Evolutionary conservation across 192 early-diverging fungal genomes (phyloP).

Genomic region (Hyaloraphidium curvatum): DNA sequence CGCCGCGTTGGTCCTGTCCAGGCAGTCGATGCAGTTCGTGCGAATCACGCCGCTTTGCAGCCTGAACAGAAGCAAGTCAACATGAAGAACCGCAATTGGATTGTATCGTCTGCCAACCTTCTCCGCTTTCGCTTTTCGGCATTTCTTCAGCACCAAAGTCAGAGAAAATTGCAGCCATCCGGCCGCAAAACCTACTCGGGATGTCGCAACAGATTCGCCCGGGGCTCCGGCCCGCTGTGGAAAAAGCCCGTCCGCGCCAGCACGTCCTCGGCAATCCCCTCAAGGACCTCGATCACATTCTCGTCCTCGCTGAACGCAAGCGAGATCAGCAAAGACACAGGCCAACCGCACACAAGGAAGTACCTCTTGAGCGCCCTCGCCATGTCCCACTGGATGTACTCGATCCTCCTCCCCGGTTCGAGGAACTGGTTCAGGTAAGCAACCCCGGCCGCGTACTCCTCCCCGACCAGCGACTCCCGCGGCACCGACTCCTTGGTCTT

Average conservation of each 20-base stretch:
- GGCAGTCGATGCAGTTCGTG: constrained; percentile 95
- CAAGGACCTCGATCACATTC: constrained; percentile 75
- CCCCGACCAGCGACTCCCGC: constrained; percentile 67
- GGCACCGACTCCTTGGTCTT: constrained; percentile 83
- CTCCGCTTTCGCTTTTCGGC: too few species aligned
- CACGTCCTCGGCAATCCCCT: constrained; percentile 72
- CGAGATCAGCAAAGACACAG: background rate
- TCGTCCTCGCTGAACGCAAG: constrained; percentile 34
- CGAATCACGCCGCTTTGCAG: constrained; percentile 75
- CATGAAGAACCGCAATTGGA: too few species aligned
- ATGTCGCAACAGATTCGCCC: constrained; percentile 12
- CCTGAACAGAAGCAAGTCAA: background rate
- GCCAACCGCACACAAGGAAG: background rate
- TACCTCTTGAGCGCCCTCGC: constrained; percentile 79
- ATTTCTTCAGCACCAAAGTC: too few species aligned
- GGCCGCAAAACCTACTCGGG: background rate
- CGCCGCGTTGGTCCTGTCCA: constrained; percentile 95
- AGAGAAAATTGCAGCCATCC: too few species aligned
- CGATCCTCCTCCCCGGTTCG: constrained; percentile 53
- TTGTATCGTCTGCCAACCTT: too few species aligned
- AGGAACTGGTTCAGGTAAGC: constrained; percentile 81
- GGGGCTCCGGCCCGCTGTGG: constrained; percentile 64
- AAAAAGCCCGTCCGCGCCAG: constrained; percentile 77
- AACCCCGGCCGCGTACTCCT: constrained; percentile 66
- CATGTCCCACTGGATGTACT: constrained; percentile 97